These are phyloP conservation scores for Angomonas deanei DNA, from an alignment of 208 protist genomes.

Conservation along the genomic window DNA sequence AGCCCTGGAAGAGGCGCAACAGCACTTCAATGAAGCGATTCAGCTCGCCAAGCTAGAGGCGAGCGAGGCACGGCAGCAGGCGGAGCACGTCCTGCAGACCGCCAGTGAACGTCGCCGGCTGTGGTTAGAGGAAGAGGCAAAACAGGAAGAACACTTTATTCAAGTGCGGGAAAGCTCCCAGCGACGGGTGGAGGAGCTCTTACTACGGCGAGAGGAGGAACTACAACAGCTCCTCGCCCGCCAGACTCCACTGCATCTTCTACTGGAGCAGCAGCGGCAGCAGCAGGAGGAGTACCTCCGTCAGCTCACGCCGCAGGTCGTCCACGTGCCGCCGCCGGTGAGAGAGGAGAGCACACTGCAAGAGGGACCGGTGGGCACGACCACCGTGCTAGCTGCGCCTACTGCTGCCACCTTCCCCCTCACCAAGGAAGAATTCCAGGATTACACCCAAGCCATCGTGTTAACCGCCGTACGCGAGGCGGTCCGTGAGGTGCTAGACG, in stretches of 20 bases:
- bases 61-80: not conserved
- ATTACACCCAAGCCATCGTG: slow-evolving; percentile 22
- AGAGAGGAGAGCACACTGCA: not conserved
- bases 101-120: not conserved
- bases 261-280: slow-evolving; percentile 2
- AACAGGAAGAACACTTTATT: not conserved
- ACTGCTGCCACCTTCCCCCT: not conserved
- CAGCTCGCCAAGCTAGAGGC: slow-evolving; percentile 38
- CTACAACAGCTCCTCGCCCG: not conserved
- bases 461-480: slow-evolving; percentile 58
- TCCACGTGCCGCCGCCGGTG: not conserved
- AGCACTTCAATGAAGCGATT: slow-evolving; percentile 29
- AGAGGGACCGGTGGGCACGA: not conserved
- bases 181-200: not conserved
- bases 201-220: not conserved
- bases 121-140: slow-evolving; percentile 10
- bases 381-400: not conserved
- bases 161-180: not conserved
- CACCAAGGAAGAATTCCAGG: not conserved
- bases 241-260: not conserved
- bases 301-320: not conserved
- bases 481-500: slow-evolving; percentile 49
- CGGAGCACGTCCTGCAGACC: not conserved
- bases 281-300: not conserved
- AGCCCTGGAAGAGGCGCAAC: slow-evolving; percentile 44